Evolutionary conservation across 2,329 filamentous ascomycete species (phyloP), one percentile per base, ranked within the genome.

Genomic region (Fusarium devonianum): DNA sequence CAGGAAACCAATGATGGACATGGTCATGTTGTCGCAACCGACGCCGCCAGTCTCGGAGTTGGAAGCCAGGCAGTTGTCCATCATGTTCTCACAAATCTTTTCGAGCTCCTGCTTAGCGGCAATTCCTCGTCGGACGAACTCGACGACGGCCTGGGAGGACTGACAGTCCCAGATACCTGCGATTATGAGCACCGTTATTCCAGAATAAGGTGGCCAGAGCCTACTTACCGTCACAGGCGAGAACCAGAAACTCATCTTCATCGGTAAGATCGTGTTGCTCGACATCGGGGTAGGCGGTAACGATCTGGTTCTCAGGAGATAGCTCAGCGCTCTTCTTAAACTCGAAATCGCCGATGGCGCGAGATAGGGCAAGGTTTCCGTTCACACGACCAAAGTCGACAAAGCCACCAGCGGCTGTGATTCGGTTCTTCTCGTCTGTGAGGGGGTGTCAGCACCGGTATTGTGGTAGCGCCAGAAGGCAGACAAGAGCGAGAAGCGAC

Each of bases 11-110:
- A 99, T 78, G 61, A 99, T 83, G 65, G 88, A 79, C 89, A 99
- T 97, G 63, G 94, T 99, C 94, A 99, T 99, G 80, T 99, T 99
- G 79, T 99, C 94, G 73, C 94, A 99, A 55, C 94, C 94, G 55
- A 99, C 93, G 58, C 94, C 94, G 45, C 94, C 94, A 22, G 93
- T 97, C 76, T 99, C 94, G 62, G 92, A 96, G 82, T 96, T 97
- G 54, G 92, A 96, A 29, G 94, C 92, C 60, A 99, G 81, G 71
- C 94, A 99, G 78, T 97, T 99, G 79, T 99, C 93, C 94, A 99
- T 99, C 91, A 99, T 96, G 78, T 99, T 99, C 77, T 99, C 94
- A 74, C 93, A 97, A 67, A 99, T 97, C 71, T 90, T 89, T 46
- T 92, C 86, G 40, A 99, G 83, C 38, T 95, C 89, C 76, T 99